A percentile compares a stretch with the other conserved stretches of the same genome.
These are phyloP conservation scores for Styphnolobium japonicum DNA, from an alignment of 306 rosid genomes.

Conservation along the genomic window DNA sequence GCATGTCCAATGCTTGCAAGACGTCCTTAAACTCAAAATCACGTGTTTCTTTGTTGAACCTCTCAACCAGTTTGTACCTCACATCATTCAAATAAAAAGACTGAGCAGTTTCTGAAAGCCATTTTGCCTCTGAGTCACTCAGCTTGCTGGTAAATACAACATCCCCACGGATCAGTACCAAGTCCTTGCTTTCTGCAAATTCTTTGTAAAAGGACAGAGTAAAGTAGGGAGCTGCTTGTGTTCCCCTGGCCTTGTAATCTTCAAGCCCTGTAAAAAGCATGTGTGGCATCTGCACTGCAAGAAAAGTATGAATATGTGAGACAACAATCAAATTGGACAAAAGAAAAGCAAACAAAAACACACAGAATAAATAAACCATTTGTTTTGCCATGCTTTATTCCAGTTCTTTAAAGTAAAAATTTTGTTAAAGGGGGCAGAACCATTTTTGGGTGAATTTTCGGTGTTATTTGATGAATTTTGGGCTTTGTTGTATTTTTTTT, in stretches of 20 bases:
- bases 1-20: slow-evolving; percentile 75
- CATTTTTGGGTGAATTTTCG: too few relatives aligned
- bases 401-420: neutral
- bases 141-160: slow-evolving; percentile 81
- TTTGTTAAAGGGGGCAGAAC: neutral
- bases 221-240: slow-evolving; percentile 86
- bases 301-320: slow-evolving; percentile 19
- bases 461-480: too few relatives aligned
- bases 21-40: slow-evolving; percentile 95
- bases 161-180: slow-evolving; percentile 86
- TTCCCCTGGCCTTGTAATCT: slow-evolving; percentile 94
- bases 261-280: slow-evolving; percentile 85
- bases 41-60: slow-evolving; percentile 76
- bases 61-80: slow-evolving; percentile 77
- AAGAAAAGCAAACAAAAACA: neutral
- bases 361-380: neutral
- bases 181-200: slow-evolving; percentile 84
- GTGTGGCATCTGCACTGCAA: slow-evolving; percentile 81
- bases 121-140: slow-evolving; percentile 71
- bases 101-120: slow-evolving; percentile 79
- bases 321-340: neutral
- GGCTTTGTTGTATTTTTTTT: too few relatives aligned
- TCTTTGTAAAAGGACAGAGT: slow-evolving; percentile 69
- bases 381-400: neutral
- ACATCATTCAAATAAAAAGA: slow-evolving; percentile 80